Conservation (phyloP, 179 eudicot genomes). For the Corrigiola litoralis region DNA sequence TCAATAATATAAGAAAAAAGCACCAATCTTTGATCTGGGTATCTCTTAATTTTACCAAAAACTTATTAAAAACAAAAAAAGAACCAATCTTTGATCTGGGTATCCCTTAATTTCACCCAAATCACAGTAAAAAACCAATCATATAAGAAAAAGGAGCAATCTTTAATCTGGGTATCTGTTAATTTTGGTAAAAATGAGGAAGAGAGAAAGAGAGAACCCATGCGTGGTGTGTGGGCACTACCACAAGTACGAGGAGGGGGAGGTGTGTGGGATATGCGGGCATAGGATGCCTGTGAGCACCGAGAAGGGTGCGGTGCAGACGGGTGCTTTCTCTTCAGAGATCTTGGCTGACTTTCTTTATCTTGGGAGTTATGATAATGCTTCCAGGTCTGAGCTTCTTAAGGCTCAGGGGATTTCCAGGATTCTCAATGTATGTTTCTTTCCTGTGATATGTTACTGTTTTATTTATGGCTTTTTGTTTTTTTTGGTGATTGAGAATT, state of each 20-base stretch:
- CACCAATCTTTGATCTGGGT: too few species aligned
- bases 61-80: too few species aligned
- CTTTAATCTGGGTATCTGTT: slow-evolving; percentile 15
- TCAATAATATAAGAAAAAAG: too few species aligned
- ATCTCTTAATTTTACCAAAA: too few species aligned
- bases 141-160: neutral
- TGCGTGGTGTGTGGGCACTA: slow-evolving; percentile 88
- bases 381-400: slow-evolving; percentile 80
- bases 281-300: slow-evolving; percentile 54
- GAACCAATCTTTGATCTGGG: too few species aligned
- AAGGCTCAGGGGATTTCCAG: slow-evolving; percentile 77
- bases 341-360: slow-evolving; percentile 75
- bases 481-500: neutral
- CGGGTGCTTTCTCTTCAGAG: slow-evolving; percentile 86
- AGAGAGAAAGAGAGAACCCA: slow-evolving; percentile 89
- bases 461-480: neutral
- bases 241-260: slow-evolving; percentile 90
- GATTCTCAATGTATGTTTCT: slow-evolving; percentile 63
- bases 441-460: neutral
- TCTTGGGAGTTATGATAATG: slow-evolving; percentile 85
- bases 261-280: slow-evolving; percentile 84
- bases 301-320: slow-evolving; percentile 35
- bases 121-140: neutral
- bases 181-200: slow-evolving; percentile 31
- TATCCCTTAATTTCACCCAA: neutral